These are phyloP conservation scores for Hippophae rhamnoides DNA, from an alignment of 306 rosid genomes.

Conservation along the genomic window DNA sequence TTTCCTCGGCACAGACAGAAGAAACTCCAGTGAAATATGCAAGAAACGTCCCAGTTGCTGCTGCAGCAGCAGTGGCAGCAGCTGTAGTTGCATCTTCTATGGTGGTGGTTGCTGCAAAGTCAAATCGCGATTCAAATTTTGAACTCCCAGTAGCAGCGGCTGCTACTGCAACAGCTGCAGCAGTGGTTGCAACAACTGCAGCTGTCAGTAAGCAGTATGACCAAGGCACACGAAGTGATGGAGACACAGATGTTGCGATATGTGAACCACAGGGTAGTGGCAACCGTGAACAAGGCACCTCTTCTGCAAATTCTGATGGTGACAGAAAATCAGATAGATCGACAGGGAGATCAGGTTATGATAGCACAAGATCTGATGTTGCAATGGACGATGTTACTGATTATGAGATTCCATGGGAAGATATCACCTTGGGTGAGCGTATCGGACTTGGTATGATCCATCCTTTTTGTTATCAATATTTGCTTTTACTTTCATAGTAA, in stretches of 20 bases:
- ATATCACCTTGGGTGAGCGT: slow-evolving; percentile 84
- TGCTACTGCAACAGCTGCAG: slow-evolving; percentile 94
- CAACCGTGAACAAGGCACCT: slow-evolving; percentile 36
- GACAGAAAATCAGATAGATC: slow-evolving; percentile 73
- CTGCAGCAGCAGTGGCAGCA: slow-evolving; percentile 81
- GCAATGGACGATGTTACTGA: slow-evolving; percentile 80
- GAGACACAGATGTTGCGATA: slow-evolving; percentile 43
- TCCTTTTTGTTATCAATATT: slow-evolving; percentile 24
- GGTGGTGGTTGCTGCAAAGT: slow-evolving; percentile 78
- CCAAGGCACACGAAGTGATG: slow-evolving; percentile 55
- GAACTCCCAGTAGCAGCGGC: slow-evolving; percentile 91
- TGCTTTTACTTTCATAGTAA: slow-evolving; percentile 17
- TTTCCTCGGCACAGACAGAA: slow-evolving; percentile 36
- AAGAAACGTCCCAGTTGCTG: slow-evolving; percentile 78
- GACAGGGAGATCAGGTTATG: slow-evolving; percentile 30
- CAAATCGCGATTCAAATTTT: slow-evolving; percentile 48
- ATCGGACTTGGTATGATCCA: slow-evolving; percentile 86
- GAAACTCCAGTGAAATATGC: slow-evolving; percentile 45
- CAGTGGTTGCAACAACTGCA: slow-evolving; percentile 90
- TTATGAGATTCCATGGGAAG: slow-evolving; percentile 87
- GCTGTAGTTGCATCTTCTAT: slow-evolving; percentile 92
- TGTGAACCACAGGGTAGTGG: slow-evolving; percentile 52
- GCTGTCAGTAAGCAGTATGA: slow-evolving; percentile 79
- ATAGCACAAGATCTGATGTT: slow-evolving; percentile 64
- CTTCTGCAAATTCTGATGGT: slow-evolving; percentile 45